Conservation (phyloP, 495 filamentous ascomycete genomes). For the Neurospora terricola region DNA sequence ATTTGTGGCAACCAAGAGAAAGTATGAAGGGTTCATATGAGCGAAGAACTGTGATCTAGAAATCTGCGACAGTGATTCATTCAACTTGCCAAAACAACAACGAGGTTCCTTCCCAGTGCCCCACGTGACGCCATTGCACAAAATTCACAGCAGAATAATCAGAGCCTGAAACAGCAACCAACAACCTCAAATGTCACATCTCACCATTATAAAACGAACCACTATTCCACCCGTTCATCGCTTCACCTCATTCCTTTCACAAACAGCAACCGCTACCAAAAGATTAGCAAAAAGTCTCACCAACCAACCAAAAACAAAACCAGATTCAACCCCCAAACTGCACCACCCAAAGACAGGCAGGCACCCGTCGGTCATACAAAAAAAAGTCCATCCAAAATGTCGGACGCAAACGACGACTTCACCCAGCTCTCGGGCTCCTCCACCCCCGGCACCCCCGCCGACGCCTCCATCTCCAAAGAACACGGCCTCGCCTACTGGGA, state of each 20-base stretch:
- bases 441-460: not conserved
- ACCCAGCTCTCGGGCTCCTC: not conserved
- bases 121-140: not conserved
- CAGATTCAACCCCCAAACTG: not conserved
- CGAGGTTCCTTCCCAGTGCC: not conserved
- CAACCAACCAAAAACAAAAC: not conserved
- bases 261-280: not conserved
- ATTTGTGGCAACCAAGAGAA: not conserved
- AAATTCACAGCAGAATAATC: not conserved
- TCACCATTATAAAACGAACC: not conserved
- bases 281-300: not conserved
- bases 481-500: slow-evolving; percentile 65
- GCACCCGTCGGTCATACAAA: not conserved
- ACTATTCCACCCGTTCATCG: not conserved
- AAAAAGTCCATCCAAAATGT: not conserved
- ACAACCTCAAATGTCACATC: not conserved
- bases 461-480: slow-evolving; percentile 34
- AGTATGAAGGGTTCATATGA: not conserved
- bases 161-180: not conserved
- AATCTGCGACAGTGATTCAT: not conserved
- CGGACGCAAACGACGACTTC: not conserved
- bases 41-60: too few species aligned
- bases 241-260: not conserved
- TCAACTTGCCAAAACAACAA: not conserved
- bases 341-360: not conserved